phyloP scores from a whole-genome alignment of 345 rosid genomes.

The Camelina laxa region DNA sequence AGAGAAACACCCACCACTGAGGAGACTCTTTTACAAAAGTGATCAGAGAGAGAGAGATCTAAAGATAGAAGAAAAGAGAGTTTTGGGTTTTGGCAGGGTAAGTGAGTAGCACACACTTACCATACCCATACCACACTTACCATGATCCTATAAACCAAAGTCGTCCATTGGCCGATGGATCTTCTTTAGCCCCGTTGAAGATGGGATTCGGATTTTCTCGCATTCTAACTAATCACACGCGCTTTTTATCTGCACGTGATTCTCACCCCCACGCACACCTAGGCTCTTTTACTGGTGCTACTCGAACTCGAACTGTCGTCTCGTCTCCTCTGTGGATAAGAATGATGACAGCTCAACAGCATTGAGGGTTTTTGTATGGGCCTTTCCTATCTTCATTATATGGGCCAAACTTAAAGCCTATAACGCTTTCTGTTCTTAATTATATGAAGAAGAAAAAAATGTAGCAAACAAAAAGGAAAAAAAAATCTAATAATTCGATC shows the following conservation, averaged over 20 bases:
- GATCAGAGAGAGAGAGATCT: constrained; percentile 1
- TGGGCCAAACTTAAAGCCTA: background rate
- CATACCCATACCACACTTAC: background rate
- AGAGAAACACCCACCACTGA: background rate
- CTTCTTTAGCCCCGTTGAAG: constrained; percentile 34
- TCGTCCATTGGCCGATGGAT: constrained; percentile 34
- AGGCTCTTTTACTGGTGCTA: background rate
- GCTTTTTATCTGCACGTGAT: background rate
- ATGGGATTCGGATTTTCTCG: constrained; percentile 31
- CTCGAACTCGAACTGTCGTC: background rate
- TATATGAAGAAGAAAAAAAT: no score
- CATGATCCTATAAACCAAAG: constrained; percentile 15
- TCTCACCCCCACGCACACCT: constrained; percentile 13
- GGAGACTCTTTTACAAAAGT: background rate
- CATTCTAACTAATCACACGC: constrained; percentile 20
- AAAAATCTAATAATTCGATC: no score
- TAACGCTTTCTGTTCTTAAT: background rate
- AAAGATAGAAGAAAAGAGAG: background rate
- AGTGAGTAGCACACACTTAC: constrained; percentile 26
- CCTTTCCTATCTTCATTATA: background rate
- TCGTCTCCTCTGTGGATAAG: constrained; percentile 1
- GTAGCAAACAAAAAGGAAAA: no score
- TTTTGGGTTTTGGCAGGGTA: background rate
- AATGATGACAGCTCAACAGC: constrained; percentile 10
- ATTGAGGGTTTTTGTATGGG: background rate